Base-by-base conservation (phyloP, 1,284 basidiomycete species). In the Paramarasmius palmivorus region DNA sequence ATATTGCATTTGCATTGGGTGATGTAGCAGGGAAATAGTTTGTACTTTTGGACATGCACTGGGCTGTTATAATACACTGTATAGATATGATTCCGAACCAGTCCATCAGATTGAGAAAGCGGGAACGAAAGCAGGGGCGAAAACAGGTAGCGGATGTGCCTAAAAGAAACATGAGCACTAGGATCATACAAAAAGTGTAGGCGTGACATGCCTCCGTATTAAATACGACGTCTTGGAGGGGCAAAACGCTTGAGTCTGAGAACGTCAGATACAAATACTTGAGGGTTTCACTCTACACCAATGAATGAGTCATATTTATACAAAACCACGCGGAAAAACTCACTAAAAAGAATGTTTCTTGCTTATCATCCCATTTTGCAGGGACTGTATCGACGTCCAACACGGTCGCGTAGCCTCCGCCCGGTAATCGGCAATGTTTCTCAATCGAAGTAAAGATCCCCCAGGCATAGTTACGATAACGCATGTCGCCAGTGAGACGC, bases 391-490 rank as follows among this genome's bases (percentile, higher is more conserved):
- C 89, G 14, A 98, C 95, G 68, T 97, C 92, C 52, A 88, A 71
- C 42, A 98, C 80, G 40, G 86, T 84, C 14, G 92, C 91, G 64
- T 92, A 98, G 2, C 94, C 95, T 8, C 94, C 95, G 0, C 71
- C 75, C 23, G 77, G 70, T 15, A 96, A 73, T 47, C 77, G 77
- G 68, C 92, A 94, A 66, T 95, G 84, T 65, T 85, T 84, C 63
- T 94, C 83, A 60, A 98, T 97, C 0, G 95, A 84, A 67, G 92
- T 75, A 76, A 98, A 98, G 60, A 98, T 95, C 49, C 78, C 66
- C 95, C 95, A 97, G 17, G 93, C 95, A 67, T 86, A 82, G 29
- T 90, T 78, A 20, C 95, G 86, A 66, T 97, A 98, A 42, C 80
- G 76, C 26, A 78, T 68, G 63, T 97, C 87, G 15, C 94, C 93